A percentile compares a stretch with the other conserved stretches of the same genome.
Conservation (phyloP, 1,139 yeast genomes). For the Yamadazyma blattariae region DNA sequence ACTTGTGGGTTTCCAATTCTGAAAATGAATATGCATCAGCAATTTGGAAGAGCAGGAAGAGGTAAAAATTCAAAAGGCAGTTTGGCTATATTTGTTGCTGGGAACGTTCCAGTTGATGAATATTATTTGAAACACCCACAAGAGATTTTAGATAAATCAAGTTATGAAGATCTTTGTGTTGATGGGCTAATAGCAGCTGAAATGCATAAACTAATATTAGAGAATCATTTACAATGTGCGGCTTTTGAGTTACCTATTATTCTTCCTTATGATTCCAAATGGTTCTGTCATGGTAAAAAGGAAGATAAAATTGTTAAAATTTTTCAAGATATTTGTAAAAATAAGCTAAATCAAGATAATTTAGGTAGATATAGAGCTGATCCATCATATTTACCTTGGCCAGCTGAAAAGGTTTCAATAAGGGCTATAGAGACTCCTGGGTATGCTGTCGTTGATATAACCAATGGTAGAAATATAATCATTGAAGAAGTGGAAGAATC, state of each 20-base stretch:
- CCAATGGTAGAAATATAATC: conserved; percentile 68
- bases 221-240: conserved; percentile 90
- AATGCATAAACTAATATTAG: conserved; percentile 47
- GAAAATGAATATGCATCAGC: conserved; percentile 86
- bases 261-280: conserved; percentile 49
- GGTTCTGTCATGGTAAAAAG: conserved; percentile 42
- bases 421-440: conserved; percentile 77
- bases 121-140: conserved; percentile 73
- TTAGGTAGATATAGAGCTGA: conserved; percentile 58
- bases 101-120: conserved; percentile 84
- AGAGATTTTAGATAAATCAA: conserved; percentile 46
- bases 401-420: conserved; percentile 68
- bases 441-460: conserved; percentile 85
- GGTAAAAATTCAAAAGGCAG: conserved; percentile 62
- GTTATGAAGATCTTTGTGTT: conserved; percentile 45
- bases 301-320: conserved; percentile 40
- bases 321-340: conserved; percentile 32
- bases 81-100: conserved; percentile 78
- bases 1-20: conserved; percentile 91
- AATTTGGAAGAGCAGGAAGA: conserved; percentile 95
- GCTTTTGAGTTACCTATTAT: conserved; percentile 77
- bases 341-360: conserved; percentile 44
- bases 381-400: conserved; percentile 74
- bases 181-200: conserved; percentile 35
- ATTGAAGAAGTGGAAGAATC: conserved; percentile 91